phyloP scores from a whole-genome alignment of 768 basidiomycete species.

The Suillus lakei region DNA sequence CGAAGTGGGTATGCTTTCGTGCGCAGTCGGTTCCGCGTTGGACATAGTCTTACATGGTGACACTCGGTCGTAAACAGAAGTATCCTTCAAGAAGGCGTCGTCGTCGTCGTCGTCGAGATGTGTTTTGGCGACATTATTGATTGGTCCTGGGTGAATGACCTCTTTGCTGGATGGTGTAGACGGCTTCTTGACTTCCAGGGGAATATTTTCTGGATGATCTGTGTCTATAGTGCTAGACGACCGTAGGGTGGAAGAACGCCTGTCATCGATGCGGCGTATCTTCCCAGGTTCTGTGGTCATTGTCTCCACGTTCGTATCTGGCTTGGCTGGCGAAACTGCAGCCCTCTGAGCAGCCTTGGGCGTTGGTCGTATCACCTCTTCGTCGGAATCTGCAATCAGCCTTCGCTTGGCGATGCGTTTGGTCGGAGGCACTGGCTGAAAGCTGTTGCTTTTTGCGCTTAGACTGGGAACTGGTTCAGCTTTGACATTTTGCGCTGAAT shows the following conservation, averaged over 20 bases:
- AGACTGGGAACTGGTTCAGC: slow-evolving; percentile 9
- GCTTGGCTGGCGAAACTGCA: background rate
- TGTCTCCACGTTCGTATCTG: background rate
- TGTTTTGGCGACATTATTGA: background rate
- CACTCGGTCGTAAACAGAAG: background rate
- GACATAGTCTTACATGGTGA: background rate
- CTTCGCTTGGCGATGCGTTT: slow-evolving; percentile 9
- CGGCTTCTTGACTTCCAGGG: background rate
- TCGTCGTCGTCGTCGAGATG: background rate
- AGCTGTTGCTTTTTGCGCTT: background rate
- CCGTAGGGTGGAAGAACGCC: background rate
- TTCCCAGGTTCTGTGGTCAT: background rate
- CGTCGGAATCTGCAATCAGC: slow-evolving; percentile 26
- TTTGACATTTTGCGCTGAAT: slow-evolving; percentile 1
- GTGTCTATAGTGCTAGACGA: background rate
- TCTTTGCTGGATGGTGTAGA: background rate
- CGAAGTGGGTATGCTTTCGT: background rate
- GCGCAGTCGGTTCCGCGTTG: background rate
- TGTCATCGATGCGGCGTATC: background rate
- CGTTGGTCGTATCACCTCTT: slow-evolving; percentile 17
- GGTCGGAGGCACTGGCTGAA: background rate
- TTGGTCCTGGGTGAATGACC: background rate
- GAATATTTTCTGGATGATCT: background rate
- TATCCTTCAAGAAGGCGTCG: background rate
- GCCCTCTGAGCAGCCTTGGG: background rate